phyloP scores from a whole-genome alignment of 192 early-diverging fungal species.

The Coemansia sp. region DNA sequence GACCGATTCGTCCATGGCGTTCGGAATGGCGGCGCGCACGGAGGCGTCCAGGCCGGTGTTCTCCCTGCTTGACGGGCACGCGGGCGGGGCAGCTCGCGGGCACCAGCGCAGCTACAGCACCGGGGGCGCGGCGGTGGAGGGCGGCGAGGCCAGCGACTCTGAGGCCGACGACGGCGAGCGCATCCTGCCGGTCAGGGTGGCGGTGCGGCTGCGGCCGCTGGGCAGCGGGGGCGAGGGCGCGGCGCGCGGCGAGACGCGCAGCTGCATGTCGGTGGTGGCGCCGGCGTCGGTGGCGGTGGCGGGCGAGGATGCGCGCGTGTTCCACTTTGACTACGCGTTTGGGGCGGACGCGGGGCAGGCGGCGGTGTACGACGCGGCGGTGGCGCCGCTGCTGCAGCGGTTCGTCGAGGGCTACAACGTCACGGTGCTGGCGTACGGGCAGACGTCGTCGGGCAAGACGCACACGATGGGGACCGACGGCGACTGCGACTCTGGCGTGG shows the following conservation, averaged over 20 bases:
- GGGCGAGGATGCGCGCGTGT: constrained; percentile 23
- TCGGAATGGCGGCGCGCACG: background rate
- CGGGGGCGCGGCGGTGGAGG: background rate
- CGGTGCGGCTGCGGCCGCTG: constrained; percentile 50
- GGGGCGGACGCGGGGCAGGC: constrained; percentile 56
- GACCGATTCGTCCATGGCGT: constrained; percentile 9
- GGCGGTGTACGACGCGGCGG: constrained; percentile 57
- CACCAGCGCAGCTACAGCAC: constrained; percentile 13
- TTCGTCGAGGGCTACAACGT: constrained; percentile 88
- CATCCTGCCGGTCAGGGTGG: constrained; percentile 47
- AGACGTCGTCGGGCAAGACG: constrained; percentile 94
- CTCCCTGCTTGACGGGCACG: background rate
- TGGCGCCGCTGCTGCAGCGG: constrained; percentile 50
- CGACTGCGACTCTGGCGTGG: constrained; percentile 55
- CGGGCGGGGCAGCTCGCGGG: background rate
- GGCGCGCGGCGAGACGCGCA: constrained; percentile 13
- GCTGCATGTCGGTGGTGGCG: constrained; percentile 8
- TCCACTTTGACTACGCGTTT: constrained; percentile 69
- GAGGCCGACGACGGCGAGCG: constrained; percentile 29
- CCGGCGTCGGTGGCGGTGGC: background rate
- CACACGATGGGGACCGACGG: constrained; percentile 88
- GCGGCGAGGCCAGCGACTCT: constrained; percentile 1
- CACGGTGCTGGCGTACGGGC: constrained; percentile 89
- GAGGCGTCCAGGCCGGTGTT: constrained; percentile 12
- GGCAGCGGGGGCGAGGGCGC: constrained; percentile 1